Conservation (phyloP, 1,284 basidiomycete species). For the Trametes polyzona region DNA sequence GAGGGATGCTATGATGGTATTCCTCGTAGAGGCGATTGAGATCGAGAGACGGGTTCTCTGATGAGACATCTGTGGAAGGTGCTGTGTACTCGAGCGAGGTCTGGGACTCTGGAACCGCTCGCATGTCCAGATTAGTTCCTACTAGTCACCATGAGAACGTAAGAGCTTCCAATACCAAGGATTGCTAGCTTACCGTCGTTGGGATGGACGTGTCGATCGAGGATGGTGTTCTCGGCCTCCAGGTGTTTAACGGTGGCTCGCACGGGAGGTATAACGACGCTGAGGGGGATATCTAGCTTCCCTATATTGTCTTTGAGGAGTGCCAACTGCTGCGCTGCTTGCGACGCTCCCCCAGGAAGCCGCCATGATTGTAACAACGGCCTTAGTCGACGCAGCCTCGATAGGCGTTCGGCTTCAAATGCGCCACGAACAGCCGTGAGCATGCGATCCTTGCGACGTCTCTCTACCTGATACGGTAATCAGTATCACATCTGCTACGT, state of each 20-base stretch:
- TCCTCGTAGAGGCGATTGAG: constrained; percentile 22
- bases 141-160: too few relatives aligned
- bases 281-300: background rate
- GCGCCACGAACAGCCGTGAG: constrained; percentile 50
- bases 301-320: background rate
- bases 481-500: background rate
- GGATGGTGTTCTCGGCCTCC: background rate
- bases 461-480: constrained; percentile 43
- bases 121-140: too few relatives aligned
- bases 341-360: constrained; percentile 21
- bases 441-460: constrained; percentile 52
- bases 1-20: constrained; percentile 25
- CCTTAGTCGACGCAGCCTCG: constrained; percentile 47
- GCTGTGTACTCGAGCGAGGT: too few relatives aligned
- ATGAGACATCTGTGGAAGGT: background rate
- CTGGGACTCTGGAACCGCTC: too few relatives aligned
- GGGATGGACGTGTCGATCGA: too few relatives aligned
- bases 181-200: too few relatives aligned
- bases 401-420: constrained; percentile 58
- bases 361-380: constrained; percentile 41
- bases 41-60: background rate
- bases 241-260: background rate
- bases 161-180: too few relatives aligned
- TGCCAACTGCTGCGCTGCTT: background rate
- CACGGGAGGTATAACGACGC: background rate